Evolutionary conservation across 495 filamentous ascomycete genomes (phyloP).

Genomic region (Clavariopsis aquatica): DNA sequence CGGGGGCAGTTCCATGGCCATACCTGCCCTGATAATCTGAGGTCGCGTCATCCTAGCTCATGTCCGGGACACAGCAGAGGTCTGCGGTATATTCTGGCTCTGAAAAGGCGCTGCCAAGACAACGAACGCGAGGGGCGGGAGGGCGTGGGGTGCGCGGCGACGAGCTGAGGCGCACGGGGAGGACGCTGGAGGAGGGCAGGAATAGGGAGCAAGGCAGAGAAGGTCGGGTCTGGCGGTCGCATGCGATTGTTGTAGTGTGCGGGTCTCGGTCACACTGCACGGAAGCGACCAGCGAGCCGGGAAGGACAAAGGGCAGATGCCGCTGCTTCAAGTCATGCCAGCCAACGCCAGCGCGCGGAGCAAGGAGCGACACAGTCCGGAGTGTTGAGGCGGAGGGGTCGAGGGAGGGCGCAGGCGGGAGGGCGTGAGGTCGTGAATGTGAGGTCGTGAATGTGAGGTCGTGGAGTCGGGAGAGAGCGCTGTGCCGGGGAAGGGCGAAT

Average conservation of each 20-base stretch:
- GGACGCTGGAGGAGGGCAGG: conserved; percentile 9
- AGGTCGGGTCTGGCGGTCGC: conserved; percentile 10
- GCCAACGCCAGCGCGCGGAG: conserved; percentile 4
- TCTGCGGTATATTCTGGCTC: conserved; percentile 11
- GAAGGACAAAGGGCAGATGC: conserved; percentile 5
- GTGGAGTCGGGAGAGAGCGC: background rate
- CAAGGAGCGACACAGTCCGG: conserved; percentile 17
- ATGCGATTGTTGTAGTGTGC: conserved; percentile 3
- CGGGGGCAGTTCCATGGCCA: conserved; percentile 37
- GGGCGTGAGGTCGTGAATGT: background rate
- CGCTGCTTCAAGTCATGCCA: conserved; percentile 28
- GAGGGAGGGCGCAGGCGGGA: background rate
- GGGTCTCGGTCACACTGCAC: background rate
- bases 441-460: background rate
- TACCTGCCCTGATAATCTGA: conserved; percentile 78
- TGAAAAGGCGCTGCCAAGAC: conserved; percentile 9
- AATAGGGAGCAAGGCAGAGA: conserved; percentile 10
- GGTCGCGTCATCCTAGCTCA: conserved; percentile 66
- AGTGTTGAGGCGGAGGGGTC: background rate
- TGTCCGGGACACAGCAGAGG: conserved; percentile 8
- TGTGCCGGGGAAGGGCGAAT: background rate
- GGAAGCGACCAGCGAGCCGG: conserved; percentile 13
- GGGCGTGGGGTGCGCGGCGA: background rate
- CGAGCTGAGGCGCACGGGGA: background rate
- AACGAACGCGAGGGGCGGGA: conserved; percentile 3